Percentiles rank a stretch among this genome's conserved stretches.
Evolutionary conservation across 2,329 filamentous ascomycete genomes (phyloP).

Genomic region (Aspergillus candidus): DNA sequence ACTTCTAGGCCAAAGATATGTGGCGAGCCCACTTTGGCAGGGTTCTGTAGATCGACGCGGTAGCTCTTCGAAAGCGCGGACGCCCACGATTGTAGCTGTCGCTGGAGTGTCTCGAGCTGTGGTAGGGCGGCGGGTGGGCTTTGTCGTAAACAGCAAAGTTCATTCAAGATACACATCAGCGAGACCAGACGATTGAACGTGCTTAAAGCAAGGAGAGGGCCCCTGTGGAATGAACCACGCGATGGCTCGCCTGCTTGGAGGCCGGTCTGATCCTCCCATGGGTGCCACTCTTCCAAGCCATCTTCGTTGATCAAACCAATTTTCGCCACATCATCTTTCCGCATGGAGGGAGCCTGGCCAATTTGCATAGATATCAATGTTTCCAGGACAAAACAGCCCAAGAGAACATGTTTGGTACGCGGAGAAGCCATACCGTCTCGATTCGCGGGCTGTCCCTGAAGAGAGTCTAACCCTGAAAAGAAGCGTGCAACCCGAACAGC

Average conservation of each 20-base stretch:
- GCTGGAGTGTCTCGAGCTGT: slow-evolving; percentile 25
- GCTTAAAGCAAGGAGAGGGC: slow-evolving; percentile 44
- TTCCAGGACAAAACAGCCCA: slow-evolving; percentile 51
- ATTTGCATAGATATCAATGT: slow-evolving; percentile 45
- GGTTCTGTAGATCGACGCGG: slow-evolving; percentile 24
- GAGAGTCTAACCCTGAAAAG: slow-evolving; percentile 25
- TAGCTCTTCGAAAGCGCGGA: slow-evolving; percentile 26
- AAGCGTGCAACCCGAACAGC: slow-evolving; percentile 49
- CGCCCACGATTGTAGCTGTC: slow-evolving; percentile 29
- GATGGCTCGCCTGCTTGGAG: slow-evolving; percentile 22
- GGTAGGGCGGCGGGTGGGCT: slow-evolving; percentile 17
- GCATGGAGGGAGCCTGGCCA: slow-evolving; percentile 41
- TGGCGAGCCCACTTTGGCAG: slow-evolving; percentile 21
- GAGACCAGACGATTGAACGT: slow-evolving; percentile 49
- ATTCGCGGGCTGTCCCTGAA: slow-evolving; percentile 44
- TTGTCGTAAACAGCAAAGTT: slow-evolving; percentile 25
- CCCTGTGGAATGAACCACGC: slow-evolving; percentile 27
- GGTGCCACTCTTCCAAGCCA: slow-evolving; percentile 67
- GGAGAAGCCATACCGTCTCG: slow-evolving; percentile 36
- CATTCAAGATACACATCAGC: slow-evolving; percentile 31
- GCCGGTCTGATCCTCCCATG: slow-evolving; percentile 53
- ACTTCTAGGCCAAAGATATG: slow-evolving; percentile 32
- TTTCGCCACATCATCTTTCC: slow-evolving; percentile 46
- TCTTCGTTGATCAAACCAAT: slow-evolving; percentile 55
- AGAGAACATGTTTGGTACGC: slow-evolving; percentile 40